Percentiles rank a stretch among this genome's conserved stretches.
Evolutionary conservation across 116 monocot genomes (phyloP).

Genomic region (Trichopus zeylanicus): DNA sequence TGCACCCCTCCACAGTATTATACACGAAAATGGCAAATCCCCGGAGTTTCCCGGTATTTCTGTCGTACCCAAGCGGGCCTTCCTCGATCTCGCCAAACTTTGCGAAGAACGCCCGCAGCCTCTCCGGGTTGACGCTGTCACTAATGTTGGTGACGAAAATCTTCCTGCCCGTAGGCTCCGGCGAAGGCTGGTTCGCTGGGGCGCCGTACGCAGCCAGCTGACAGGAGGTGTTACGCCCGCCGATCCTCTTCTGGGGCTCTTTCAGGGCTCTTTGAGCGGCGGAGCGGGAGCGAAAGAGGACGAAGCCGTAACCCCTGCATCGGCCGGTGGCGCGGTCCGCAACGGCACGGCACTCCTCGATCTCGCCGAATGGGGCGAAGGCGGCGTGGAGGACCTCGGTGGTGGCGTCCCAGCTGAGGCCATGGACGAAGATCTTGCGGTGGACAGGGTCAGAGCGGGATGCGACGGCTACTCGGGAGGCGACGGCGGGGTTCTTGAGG

Average conservation of each 20-base stretch:
- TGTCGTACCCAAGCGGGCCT: slow-evolving; percentile 74
- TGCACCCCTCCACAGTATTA: slow-evolving; percentile 53
- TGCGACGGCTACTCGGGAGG: slow-evolving; percentile 14
- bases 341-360: slow-evolving; percentile 76
- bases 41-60: slow-evolving; percentile 55
- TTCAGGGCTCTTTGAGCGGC: slow-evolving; percentile 48
- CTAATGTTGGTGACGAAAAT: slow-evolving; percentile 80
- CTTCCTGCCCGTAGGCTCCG: slow-evolving; percentile 73
- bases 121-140: slow-evolving; percentile 47
- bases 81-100: slow-evolving; percentile 84
- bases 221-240: slow-evolving; percentile 53
- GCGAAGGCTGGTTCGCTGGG: slow-evolving; percentile 14
- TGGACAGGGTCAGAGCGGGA: slow-evolving; percentile 49
- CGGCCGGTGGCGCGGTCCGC: slow-evolving; percentile 53
- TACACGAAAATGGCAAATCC: slow-evolving; percentile 75
- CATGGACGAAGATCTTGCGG: slow-evolving; percentile 84
- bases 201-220: slow-evolving; percentile 67
- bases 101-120: slow-evolving; percentile 50
- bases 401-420: slow-evolving; percentile 73
- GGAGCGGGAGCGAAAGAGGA: slow-evolving; percentile 55
- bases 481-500: slow-evolving; percentile 31
- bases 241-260: slow-evolving; percentile 85
- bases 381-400: slow-evolving; percentile 32
- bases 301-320: slow-evolving; percentile 78
- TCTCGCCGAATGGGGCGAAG: slow-evolving; percentile 54